These are phyloP conservation scores for Solanum tarapatanum DNA, from an alignment of 257 asterid species.

Conservation along the genomic window DNA sequence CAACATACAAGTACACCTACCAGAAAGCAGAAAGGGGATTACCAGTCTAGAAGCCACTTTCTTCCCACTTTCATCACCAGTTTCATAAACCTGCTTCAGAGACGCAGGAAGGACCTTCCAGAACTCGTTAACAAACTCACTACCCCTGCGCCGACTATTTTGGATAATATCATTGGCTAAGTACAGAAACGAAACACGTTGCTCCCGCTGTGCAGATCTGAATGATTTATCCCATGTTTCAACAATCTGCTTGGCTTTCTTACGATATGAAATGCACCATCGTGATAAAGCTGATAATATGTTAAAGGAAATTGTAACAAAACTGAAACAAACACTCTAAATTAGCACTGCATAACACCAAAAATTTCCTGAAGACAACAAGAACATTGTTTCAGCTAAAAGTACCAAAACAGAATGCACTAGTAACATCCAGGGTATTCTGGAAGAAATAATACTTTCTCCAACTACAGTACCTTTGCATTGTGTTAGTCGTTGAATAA, in stretches of 20 bases:
- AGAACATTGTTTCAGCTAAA: not conserved
- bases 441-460: not conserved
- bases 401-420: not conserved
- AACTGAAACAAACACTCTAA: not conserved
- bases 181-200: slow-evolving; percentile 69
- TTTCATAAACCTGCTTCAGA: slow-evolving; percentile 52
- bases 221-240: slow-evolving; percentile 81
- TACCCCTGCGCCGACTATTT: slow-evolving; percentile 94
- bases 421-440: not conserved
- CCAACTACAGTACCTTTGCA: not conserved
- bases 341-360: slow-evolving; percentile 2
- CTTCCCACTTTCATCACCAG: slow-evolving; percentile 54
- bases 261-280: slow-evolving; percentile 79
- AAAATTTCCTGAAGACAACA: not conserved
- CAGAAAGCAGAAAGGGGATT: slow-evolving; percentile 6
- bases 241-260: slow-evolving; percentile 82
- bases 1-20: not conserved
- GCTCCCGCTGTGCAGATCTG: slow-evolving; percentile 66
- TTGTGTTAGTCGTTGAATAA: not conserved
- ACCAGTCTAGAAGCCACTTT: slow-evolving; percentile 90
- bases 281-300: slow-evolving; percentile 63
- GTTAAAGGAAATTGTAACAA: slow-evolving; percentile 31
- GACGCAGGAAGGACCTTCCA: slow-evolving; percentile 89
- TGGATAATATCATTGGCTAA: slow-evolving; percentile 91
- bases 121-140: slow-evolving; percentile 89